These are phyloP conservation scores for Salvia splendens DNA, from an alignment of 257 asterid genomes.

Conservation along the genomic window DNA sequence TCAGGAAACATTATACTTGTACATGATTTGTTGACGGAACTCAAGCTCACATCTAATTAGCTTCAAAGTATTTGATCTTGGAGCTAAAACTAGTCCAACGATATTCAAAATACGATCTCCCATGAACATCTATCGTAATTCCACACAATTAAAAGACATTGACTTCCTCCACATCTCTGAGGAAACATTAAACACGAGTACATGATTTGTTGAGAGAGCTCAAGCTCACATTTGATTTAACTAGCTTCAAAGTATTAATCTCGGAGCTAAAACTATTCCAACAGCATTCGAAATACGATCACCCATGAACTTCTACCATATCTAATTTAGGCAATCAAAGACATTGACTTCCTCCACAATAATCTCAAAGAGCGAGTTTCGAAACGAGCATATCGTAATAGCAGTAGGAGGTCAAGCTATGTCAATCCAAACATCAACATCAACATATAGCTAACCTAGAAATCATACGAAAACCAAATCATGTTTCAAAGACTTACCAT, in stretches of 20 bases:
- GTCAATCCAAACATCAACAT: background rate
- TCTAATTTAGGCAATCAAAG: background rate
- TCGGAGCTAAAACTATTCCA: background rate
- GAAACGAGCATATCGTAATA: background rate
- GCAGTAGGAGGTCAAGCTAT: background rate
- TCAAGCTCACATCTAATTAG: background rate
- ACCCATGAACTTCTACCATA: too few relatives aligned
- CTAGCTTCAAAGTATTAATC: conserved; percentile 5
- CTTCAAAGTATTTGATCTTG: background rate
- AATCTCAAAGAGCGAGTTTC: background rate
- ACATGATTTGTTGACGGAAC: background rate
- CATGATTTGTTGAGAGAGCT: background rate
- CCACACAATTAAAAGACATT: background rate
- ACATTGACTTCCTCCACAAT: background rate
- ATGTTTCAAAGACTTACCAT: conserved; percentile 50
- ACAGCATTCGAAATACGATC: background rate
- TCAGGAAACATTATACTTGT: background rate
- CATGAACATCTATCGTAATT: background rate
- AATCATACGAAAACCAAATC: conserved; percentile 8
- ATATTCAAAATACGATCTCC: background rate
- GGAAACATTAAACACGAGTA: background rate
- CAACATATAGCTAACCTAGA: background rate
- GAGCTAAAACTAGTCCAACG: background rate
- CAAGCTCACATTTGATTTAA: background rate
- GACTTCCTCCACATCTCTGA: background rate